Base-by-base conservation (phyloP, 2,329 filamentous ascomycete genomes). In the Aspergillus fructus region DNA sequence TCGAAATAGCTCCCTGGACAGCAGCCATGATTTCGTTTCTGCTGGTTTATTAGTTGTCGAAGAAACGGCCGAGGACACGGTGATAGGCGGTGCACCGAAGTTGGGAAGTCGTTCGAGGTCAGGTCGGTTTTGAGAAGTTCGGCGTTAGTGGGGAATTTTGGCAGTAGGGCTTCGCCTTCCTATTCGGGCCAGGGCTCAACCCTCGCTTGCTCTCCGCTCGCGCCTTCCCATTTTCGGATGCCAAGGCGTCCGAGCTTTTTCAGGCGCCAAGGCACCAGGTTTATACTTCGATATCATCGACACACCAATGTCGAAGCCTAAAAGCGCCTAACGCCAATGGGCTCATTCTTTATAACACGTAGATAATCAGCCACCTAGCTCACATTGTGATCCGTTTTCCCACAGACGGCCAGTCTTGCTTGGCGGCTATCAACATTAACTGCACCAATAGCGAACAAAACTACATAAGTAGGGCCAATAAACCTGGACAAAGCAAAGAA, bases 1-100 rank as follows among this genome's bases (percentile, higher is more conserved):
- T 81, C 64, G 78, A 80, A 68, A 81, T 79, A 71, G 77, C 77
- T 73, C 77, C 78, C 72, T 80, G 78, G 68, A 75, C 72, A 72
- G 78, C 76, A 68, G 78, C 76, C 78, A 81, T 81, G 68, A 68
- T 78, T 75, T 71, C 71, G 71, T 68, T 71, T 68, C 66, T 70
- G 63, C 66, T 64, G 67, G 59, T 68, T 65, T 64, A 68, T 68
- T 66, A 61, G 62, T 70, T 65, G 69, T 70, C 68, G 71, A 71
- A 68, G 69, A 71, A 69, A 67, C 63, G 68, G 64, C 65, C 67
- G 68, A 63, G 64, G 63, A 62, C 61, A 68, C 65, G 65, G 65
- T 61, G 56, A 56, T 64, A 58, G 49, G 62, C 64, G 63, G 65
- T 62, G 58, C 64, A 64, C 63, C 61, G 64, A 66, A 61, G 58